These are phyloP conservation scores for Uronychia setigera DNA, from an alignment of 73 alveolate genomes.

Conservation along the genomic window DNA sequence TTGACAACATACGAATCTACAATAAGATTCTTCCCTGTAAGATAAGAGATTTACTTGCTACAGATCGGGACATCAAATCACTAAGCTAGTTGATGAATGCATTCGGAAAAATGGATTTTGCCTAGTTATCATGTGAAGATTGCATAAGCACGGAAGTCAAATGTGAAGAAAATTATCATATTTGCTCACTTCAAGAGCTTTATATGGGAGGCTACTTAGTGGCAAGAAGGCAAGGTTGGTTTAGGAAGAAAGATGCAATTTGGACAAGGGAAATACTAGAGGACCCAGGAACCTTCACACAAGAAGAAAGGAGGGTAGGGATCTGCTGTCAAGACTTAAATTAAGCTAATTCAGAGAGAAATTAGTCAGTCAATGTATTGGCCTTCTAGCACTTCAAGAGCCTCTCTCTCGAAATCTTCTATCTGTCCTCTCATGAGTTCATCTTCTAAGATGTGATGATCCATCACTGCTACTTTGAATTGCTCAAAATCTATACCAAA, in stretches of 20 bases:
- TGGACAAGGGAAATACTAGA: not conserved
- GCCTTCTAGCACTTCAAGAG: not conserved
- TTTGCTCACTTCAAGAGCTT: not conserved
- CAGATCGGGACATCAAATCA: not conserved
- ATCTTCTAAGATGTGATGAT: not conserved
- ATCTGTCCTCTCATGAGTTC: not conserved
- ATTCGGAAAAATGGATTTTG: not conserved
- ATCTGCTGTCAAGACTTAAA: not conserved
- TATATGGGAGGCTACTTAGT: not conserved
- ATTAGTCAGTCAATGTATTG: not conserved
- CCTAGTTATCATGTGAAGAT: not conserved
- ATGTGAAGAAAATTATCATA: not conserved
- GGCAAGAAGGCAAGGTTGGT: not conserved
- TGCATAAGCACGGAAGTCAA: not conserved
- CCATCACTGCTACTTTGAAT: not conserved
- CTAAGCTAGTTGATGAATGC: not conserved
- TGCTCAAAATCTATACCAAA: not conserved
- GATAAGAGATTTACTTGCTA: not conserved
- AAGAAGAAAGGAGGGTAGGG: not conserved
- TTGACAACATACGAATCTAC: not conserved
- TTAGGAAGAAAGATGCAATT: not conserved
- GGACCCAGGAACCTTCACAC: not conserved
- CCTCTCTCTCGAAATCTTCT: not conserved
- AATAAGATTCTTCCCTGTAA: not conserved
- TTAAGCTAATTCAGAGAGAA: not conserved